Base-by-base conservation (phyloP, 768 basidiomycete species). In the Suillus subaureus region DNA sequence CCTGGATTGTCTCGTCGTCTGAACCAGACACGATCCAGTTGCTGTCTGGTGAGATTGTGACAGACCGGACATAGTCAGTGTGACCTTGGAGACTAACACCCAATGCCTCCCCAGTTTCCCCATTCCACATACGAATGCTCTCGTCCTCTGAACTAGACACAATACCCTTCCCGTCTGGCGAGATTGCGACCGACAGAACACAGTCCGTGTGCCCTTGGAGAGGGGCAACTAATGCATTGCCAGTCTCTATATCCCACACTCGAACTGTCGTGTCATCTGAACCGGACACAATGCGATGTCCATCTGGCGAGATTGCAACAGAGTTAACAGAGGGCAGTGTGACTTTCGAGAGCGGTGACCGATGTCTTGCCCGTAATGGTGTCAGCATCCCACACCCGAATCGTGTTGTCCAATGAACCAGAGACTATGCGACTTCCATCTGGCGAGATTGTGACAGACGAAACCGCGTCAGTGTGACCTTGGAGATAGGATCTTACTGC, bases 391-490 rank as follows among this genome's bases (percentile, higher is more conserved):
- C 64, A 65, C 33, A 65, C 23, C 18, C 60, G 7, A 4, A 62
- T n/a, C 0, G 21, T 65, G 18, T 8, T 45, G 26, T 65, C 61
- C 1, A 0, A 0, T 23, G 64, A 62, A 21, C 64, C 49, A 39
- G 64, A 61, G 6, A 37, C 60, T 5, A 64, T 58, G 21, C 4
- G 23, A 12, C 16, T 26, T 3, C 58, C 60, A 21, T 64, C 64
- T 6, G 45, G 45, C 1, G 64, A 64, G 35, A 64, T 61, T 35
- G 40, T 26, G 8, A 64, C 57, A 23, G 63, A 64, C 2, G 1
- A 13, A 42, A 63, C 35, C 4, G 4, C 12, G 3, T 8, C 13
- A 5, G 28, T 28, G 21, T 64, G 63, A 2, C 63, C 63, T 28
- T 16, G 47, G 9, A 64, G 58, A 23, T 43, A 23, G 13, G 16